Evolutionary conservation across 2,329 filamentous ascomycete genomes (phyloP).

Genomic region (Colletotrichum tropicicola): DNA sequence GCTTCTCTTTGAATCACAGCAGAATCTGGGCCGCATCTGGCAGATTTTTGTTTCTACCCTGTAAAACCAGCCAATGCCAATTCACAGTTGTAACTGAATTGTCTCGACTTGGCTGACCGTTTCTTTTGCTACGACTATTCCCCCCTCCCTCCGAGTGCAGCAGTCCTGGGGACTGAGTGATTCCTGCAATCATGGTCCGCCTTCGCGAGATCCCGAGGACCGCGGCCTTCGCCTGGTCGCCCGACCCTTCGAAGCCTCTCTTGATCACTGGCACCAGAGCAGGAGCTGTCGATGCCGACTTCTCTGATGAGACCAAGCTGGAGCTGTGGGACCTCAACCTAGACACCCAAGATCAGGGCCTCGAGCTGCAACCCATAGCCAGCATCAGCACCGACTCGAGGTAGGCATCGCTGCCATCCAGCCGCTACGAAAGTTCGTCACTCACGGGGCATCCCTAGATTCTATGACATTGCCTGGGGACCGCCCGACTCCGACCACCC

Average conservation of each 20-base stretch:
- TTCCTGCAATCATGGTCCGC: conserved; percentile 79
- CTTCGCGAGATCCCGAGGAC: conserved; percentile 96
- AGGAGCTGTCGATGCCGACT: conserved; percentile 95
- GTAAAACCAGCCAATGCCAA: conserved; percentile 24
- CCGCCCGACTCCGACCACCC: conserved; percentile 81
- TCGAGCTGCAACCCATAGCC: conserved; percentile 86
- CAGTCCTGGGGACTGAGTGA: conserved; percentile 32
- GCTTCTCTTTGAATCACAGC: conserved; percentile 14
- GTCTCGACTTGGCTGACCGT: conserved; percentile 5
- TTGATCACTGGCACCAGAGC: conserved; percentile 94
- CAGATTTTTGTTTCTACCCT: not conserved
- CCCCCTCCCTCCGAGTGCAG: conserved; percentile 23
- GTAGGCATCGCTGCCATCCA: conserved; percentile 55
- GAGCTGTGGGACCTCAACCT: conserved; percentile 95
- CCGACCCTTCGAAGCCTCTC: conserved; percentile 79
- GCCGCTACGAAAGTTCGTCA: not conserved
- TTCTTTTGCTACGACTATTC: conserved; percentile 1
- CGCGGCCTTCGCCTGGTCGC: conserved; percentile 97
- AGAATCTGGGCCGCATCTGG: conserved; percentile 14
- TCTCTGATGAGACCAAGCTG: conserved; percentile 95
- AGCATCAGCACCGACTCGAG: conserved; percentile 90
- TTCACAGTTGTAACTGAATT: conserved; percentile 13
- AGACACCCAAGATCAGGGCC: conserved; percentile 76
- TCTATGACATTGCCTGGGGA: conserved; percentile 97
- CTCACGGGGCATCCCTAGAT: conserved; percentile 61